Conservation (phyloP, 179 eudicot genomes). For the Heliamphora pulchella region DNA sequence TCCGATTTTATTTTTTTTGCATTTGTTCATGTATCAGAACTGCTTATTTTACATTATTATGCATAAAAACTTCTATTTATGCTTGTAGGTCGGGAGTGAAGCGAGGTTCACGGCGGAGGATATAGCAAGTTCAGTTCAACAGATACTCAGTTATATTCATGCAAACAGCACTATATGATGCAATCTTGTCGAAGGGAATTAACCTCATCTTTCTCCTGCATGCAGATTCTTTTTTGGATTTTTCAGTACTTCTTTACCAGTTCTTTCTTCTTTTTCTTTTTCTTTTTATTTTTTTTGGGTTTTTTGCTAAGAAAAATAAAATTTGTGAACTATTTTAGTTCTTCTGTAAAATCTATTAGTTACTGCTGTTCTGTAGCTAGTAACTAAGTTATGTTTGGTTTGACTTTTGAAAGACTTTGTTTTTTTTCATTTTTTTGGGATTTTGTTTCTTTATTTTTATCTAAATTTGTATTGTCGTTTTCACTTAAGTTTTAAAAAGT, state of each 20-base stretch:
- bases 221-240: neutral
- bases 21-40: neutral
- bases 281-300: too few relatives aligned
- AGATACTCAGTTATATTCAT: constrained; percentile 74
- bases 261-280: neutral
- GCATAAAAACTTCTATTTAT: neutral
- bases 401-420: neutral
- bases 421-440: too few relatives aligned
- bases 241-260: neutral
- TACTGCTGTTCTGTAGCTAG: neutral
- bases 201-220: neutral
- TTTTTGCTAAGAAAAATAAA: too few relatives aligned
- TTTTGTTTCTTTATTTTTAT: too few relatives aligned
- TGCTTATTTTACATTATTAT: neutral
- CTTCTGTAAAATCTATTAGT: neutral
- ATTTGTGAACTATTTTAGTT: neutral
- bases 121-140: constrained; percentile 71
- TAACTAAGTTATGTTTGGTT: neutral
- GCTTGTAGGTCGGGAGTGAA: constrained; percentile 57
- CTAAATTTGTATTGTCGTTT: too few relatives aligned
- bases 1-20: too few relatives aligned
- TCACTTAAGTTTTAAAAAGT: too few relatives aligned
- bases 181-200: neutral
- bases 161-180: constrained; percentile 36
- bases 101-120: constrained; percentile 70